Evolutionary conservation across 148 eudicot genomes (phyloP).

Genomic region (Persicaria tinctoria): DNA sequence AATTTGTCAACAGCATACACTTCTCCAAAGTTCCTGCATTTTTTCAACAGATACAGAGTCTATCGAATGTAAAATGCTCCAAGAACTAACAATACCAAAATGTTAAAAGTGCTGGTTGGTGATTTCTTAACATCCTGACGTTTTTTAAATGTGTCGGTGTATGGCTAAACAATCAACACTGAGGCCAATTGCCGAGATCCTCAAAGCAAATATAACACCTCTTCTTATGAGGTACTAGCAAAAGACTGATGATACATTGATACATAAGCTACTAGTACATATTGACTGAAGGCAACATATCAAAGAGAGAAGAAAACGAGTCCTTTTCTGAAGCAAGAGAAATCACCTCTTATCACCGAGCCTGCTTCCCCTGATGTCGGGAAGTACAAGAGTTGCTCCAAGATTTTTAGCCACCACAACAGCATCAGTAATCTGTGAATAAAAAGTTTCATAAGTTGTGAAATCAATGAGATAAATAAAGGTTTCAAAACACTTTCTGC

Average conservation of each 20-base stretch:
- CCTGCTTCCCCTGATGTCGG: slow-evolving; percentile 85
- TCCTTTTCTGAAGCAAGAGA: neutral
- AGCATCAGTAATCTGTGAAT: slow-evolving; percentile 78
- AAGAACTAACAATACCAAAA: too few species aligned
- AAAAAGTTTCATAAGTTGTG: neutral
- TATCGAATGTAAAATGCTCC: neutral
- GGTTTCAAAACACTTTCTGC: too few species aligned
- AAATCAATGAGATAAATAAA: neutral
- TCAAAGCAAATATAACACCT: neutral
- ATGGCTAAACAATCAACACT: neutral
- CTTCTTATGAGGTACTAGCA: neutral
- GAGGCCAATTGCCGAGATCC: neutral
- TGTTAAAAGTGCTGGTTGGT: too few species aligned
- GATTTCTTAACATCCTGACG: too few species aligned
- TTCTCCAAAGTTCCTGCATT: slow-evolving; percentile 72
- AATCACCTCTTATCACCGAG: slow-evolving; percentile 76
- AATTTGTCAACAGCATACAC: slow-evolving; percentile 76
- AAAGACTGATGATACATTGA: too few species aligned
- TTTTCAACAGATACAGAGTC: neutral
- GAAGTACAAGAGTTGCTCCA: slow-evolving; percentile 90
- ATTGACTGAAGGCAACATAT: neutral
- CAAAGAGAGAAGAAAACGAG: neutral
- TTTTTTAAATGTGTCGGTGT: neutral
- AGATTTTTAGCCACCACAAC: slow-evolving; percentile 78
- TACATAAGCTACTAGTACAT: neutral